Conservation (phyloP, 1,139 yeast species). For the Geotrichum restrictum region DNA sequence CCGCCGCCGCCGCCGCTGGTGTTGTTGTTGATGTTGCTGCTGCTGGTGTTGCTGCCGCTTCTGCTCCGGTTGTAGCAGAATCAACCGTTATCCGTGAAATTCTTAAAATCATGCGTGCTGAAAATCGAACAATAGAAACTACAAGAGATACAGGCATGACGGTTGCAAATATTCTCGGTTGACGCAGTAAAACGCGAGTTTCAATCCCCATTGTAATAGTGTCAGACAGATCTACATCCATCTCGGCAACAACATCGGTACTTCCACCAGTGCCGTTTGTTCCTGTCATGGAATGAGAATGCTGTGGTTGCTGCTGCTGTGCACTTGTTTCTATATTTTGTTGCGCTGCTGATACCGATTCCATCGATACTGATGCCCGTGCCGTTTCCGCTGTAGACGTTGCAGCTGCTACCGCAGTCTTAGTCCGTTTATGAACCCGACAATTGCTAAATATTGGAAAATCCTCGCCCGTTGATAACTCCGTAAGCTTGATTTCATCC, state of each 20-base stretch:
- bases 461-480: slow-evolving; percentile 89
- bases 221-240: slow-evolving; percentile 90
- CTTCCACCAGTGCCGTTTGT: not conserved
- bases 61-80: not conserved
- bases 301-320: too few species aligned
- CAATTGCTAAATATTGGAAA: slow-evolving; percentile 95
- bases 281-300: too few species aligned
- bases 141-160: slow-evolving; percentile 70
- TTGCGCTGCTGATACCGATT: not conserved
- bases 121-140: slow-evolving; percentile 85
- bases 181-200: slow-evolving; percentile 73
- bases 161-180: slow-evolving; percentile 82
- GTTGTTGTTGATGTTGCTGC: too few species aligned
- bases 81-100: slow-evolving; percentile 48
- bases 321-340: not conserved
- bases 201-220: slow-evolving; percentile 86
- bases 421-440: slow-evolving; percentile 47
- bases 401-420: slow-evolving; percentile 35
- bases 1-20: too few species aligned
- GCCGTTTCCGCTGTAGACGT: not conserved
- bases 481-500: slow-evolving; percentile 74
- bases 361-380: too few species aligned
- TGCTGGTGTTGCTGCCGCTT: too few species aligned
- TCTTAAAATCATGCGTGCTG: slow-evolving; percentile 69
- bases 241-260: slow-evolving; percentile 63